phyloP scores from a whole-genome alignment of 495 filamentous ascomycete species.

The Tirmania nivea region DNA sequence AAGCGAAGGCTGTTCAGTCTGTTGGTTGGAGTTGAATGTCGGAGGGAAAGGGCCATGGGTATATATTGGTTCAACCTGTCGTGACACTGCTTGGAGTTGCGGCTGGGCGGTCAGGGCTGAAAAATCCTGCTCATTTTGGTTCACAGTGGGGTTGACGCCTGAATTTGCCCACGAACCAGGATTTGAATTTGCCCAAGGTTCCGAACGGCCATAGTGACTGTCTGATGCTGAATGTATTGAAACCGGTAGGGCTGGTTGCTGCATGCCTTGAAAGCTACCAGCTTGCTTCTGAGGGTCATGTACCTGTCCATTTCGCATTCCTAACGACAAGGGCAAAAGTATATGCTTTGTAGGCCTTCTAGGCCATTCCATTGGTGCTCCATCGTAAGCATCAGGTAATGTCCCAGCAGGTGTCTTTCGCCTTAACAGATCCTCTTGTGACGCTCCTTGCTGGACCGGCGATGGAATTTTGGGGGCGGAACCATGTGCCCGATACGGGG shows the following conservation, averaged over 20 bases:
- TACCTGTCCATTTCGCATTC: background rate
- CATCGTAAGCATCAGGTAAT: conserved; percentile 84
- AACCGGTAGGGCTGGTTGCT: background rate
- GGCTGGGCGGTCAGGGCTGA: background rate
- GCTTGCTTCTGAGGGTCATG: background rate
- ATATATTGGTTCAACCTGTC: no score
- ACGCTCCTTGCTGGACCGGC: conserved; percentile 5
- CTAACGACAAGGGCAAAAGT: conserved; percentile 32
- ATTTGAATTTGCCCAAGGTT: conserved; percentile 9
- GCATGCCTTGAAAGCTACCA: background rate
- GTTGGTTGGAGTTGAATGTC: background rate
- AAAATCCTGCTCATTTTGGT: background rate
- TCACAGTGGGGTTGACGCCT: background rate
- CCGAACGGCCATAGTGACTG: conserved; percentile 9
- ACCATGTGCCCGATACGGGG: conserved; percentile 10
- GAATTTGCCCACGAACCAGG: background rate
- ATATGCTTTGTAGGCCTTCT: conserved; percentile 78
- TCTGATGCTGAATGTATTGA: conserved; percentile 9
- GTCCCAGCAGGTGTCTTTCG: conserved; percentile 91
- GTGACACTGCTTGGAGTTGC: background rate
- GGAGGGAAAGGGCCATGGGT: background rate
- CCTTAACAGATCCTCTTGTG: conserved; percentile 54
- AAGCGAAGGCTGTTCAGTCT: background rate
- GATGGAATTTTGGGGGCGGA: conserved; percentile 8
- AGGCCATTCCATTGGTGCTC: conserved; percentile 50